Conservation (phyloP, 768 basidiomycete species). For the Phylloporus rhodoxanthus region DNA sequence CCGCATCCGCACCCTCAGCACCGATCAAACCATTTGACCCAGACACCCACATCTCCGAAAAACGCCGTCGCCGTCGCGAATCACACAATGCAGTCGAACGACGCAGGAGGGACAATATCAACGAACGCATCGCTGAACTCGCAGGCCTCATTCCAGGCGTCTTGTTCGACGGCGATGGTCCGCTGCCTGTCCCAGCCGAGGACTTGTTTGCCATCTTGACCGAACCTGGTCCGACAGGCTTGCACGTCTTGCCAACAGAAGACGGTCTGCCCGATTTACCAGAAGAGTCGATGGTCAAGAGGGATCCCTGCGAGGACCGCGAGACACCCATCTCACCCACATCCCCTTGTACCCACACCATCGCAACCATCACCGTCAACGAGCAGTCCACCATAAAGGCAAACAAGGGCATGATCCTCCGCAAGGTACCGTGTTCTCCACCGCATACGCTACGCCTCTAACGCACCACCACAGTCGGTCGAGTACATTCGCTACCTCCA, state of each 20-base stretch:
- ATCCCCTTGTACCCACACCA: conserved; percentile 13
- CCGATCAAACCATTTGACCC: conserved; percentile 13
- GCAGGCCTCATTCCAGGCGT: conserved; percentile 85
- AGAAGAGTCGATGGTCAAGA: conserved; percentile 25
- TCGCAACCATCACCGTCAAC: background rate
- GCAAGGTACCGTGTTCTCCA: conserved; percentile 46
- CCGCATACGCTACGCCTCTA: conserved; percentile 4
- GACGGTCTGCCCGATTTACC: conserved; percentile 28
- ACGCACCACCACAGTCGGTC: conserved; percentile 34
- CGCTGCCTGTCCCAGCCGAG: conserved; percentile 16
- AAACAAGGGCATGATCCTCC: conserved; percentile 90
- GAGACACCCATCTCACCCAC: conserved; percentile 22
- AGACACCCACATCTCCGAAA: conserved; percentile 60
- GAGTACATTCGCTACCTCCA: conserved; percentile 70
- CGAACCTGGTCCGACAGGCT: conserved; percentile 22
- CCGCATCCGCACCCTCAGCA: conserved; percentile 7
- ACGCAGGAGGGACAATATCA: conserved; percentile 84
- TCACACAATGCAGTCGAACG: conserved; percentile 92
- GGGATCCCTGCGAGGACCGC: conserved; percentile 27
- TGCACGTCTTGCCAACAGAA: conserved; percentile 23
- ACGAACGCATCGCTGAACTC: conserved; percentile 89
- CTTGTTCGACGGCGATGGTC: conserved; percentile 57
- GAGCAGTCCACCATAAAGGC: conserved; percentile 64
- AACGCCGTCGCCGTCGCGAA: conserved; percentile 73
- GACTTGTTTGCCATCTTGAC: conserved; percentile 20